Conservation (phyloP, 305 asterid genomes). For the Coffea humblotiana region DNA sequence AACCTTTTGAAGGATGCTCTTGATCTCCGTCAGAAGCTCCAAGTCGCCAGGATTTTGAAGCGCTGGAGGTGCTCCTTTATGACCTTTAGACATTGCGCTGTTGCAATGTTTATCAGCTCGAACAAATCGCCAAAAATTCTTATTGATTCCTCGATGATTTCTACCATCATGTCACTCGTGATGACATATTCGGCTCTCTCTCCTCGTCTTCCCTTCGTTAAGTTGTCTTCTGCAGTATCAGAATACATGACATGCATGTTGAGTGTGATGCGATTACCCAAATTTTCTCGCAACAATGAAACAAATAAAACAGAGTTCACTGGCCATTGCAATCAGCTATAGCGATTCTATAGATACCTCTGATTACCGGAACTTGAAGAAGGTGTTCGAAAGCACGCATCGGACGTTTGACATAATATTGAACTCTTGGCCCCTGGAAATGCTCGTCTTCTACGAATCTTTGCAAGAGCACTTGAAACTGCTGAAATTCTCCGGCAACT, state of each 20-base stretch:
- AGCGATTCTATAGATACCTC: conserved; percentile 40
- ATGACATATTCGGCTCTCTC: conserved; percentile 48
- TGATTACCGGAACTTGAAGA: conserved; percentile 87
- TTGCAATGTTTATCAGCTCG: conserved; percentile 73
- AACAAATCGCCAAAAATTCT: conserved; percentile 81
- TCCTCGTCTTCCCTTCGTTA: conserved; percentile 40
- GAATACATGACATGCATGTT: background rate
- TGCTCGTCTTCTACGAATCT: conserved; percentile 83
- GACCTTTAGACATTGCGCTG: conserved; percentile 22
- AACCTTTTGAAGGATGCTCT: conserved; percentile 70
- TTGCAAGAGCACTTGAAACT: conserved; percentile 83
- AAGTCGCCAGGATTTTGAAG: conserved; percentile 46
- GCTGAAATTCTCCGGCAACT: conserved; percentile 91
- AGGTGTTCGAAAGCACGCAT: conserved; percentile 71
- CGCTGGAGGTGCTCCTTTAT: conserved; percentile 41
- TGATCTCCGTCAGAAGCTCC: conserved; percentile 51
- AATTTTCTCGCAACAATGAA: background rate
- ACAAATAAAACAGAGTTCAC: background rate
- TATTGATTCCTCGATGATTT: conserved; percentile 85
- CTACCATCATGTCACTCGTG: conserved; percentile 70
- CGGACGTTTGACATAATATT: conserved; percentile 62
- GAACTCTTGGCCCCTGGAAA: conserved; percentile 80
- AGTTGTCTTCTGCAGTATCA: conserved; percentile 54
- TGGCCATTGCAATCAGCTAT: background rate
- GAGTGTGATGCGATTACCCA: background rate